phyloP scores from a whole-genome alignment of 805 yeast species.

The Ogataea paradorogensis region DNA sequence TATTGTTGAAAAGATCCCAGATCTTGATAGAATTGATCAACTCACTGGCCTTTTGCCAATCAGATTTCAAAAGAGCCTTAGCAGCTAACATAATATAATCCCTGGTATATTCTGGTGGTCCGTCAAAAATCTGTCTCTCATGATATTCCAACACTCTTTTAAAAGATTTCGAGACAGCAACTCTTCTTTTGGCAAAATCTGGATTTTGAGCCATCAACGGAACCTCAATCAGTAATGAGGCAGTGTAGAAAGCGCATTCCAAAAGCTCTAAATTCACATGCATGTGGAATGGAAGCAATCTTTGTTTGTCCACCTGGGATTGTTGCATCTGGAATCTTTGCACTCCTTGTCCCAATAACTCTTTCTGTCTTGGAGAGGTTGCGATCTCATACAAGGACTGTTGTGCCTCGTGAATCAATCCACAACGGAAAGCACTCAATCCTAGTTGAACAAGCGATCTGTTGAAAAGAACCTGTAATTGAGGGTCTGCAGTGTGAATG shows the following conservation, averaged over 20 bases:
- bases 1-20: constrained; percentile 78
- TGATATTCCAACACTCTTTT: constrained; percentile 88
- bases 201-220: constrained; percentile 81
- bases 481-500: constrained; percentile 80
- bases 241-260: constrained; percentile 90
- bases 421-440: constrained; percentile 88
- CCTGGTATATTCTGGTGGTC: constrained; percentile 96
- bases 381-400: constrained; percentile 86
- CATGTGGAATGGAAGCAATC: constrained; percentile 95
- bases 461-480: constrained; percentile 88
- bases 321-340: constrained; percentile 59
- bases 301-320: constrained; percentile 60
- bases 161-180: constrained; percentile 68
- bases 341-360: constrained; percentile 86
- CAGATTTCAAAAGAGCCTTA: constrained; percentile 79
- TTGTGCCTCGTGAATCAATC: constrained; percentile 81
- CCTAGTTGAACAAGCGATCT: constrained; percentile 96
- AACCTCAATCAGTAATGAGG: constrained; percentile 84
- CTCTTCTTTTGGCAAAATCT: constrained; percentile 58
- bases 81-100: constrained; percentile 94
- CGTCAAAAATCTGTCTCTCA: constrained; percentile 91
- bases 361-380: constrained; percentile 81
- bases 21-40: constrained; percentile 74
- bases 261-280: constrained; percentile 94
- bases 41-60: constrained; percentile 77